Percentiles rank a stretch among this genome's conserved stretches.
Evolutionary conservation across 441 rosid species (phyloP).

Genomic region (Pelargonium cotyledonis): DNA sequence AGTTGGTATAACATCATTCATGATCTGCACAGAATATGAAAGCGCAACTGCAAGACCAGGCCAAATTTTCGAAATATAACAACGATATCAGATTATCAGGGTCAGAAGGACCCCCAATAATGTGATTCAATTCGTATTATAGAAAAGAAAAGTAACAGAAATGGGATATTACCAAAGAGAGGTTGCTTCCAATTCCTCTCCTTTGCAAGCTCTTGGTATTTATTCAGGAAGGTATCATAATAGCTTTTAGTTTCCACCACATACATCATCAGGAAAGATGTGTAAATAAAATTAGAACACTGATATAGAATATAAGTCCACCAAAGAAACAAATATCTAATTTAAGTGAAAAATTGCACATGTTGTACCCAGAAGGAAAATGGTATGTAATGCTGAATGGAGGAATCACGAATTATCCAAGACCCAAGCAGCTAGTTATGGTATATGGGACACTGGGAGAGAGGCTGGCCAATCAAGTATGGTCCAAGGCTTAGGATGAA

Average conservation of each 20-base stretch:
- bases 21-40: conserved; percentile 68
- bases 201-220: conserved; percentile 56
- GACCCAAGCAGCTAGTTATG: background rate
- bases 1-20: conserved; percentile 57
- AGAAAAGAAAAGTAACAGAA: conserved; percentile 2
- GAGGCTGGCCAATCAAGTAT: too few relatives aligned
- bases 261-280: conserved; percentile 18
- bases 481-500: background rate
- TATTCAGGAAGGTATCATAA: conserved; percentile 72
- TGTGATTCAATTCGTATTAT: background rate
- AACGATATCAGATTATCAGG: background rate
- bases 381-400: background rate
- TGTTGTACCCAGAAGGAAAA: too few relatives aligned
- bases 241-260: conserved; percentile 41
- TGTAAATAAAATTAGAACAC: conserved; percentile 8
- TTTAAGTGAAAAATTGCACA: background rate
- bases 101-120: background rate
- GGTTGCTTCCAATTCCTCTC: conserved; percentile 62
- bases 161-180: conserved; percentile 46
- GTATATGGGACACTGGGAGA: too few relatives aligned
- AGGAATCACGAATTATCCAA: background rate
- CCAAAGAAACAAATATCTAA: background rate
- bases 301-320: background rate
- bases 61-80: conserved; percentile 6
- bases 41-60: conserved; percentile 55